A percentile compares a stretch with the other conserved stretches of the same genome.
Conservation (phyloP, 305 asterid genomes). For the Stenogyne calaminthoides region DNA sequence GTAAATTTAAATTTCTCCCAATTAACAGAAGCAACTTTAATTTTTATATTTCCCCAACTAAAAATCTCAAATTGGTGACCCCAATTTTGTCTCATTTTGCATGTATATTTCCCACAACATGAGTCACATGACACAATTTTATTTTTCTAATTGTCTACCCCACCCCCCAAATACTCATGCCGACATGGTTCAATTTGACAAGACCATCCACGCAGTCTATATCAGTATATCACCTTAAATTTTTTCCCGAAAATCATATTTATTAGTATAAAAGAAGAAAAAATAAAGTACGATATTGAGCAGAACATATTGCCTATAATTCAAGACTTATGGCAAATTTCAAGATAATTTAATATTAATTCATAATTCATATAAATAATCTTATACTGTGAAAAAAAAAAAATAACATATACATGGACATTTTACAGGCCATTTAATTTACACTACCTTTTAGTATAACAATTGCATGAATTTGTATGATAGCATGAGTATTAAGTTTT, state of each 20-base stretch:
- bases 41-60: neutral
- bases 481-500: no score
- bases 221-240: no score
- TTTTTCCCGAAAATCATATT: no score
- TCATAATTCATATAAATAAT: no score
- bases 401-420: no score
- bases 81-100: no score
- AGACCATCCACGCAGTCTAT: neutral
- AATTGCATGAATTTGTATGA: no score
- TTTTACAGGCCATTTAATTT: no score
- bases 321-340: neutral
- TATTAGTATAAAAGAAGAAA: no score
- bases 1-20: no score
- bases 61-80: neutral
- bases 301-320: neutral
- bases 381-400: no score
- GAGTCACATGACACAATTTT: neutral
- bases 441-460: no score
- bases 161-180: neutral
- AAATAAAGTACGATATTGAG: neutral
- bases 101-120: neutral
- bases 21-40: neutral
- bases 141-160: neutral
- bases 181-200: neutral
- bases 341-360: neutral